Evolutionary conservation across 176 grass and related monocot genomes (phyloP), one percentile per base, ranked within the genome.

Genomic region (Guadua angustifolia): DNA sequence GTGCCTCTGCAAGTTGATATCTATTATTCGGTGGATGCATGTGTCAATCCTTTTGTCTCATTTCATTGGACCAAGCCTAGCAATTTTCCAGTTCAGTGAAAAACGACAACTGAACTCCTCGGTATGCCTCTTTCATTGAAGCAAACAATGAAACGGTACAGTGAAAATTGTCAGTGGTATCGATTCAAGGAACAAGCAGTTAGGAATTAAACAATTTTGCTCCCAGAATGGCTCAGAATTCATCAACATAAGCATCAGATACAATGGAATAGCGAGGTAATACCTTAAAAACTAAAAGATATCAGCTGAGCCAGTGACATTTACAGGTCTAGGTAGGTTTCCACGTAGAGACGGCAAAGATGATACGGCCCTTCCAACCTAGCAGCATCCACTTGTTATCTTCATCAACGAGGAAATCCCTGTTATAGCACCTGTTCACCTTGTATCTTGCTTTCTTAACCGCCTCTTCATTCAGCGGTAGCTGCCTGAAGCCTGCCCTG

Each of bases 341-440:
- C 88, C 88, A 89, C 56, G 83, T 60, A 9, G 88, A 82, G 5
- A 82, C 24, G 17, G 88, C 88, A 77, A 64, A 76, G 10, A 89
- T 82, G 36, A 89, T 6, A 26, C 83, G 79, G 11, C 88, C 88
- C 83, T 89, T 89, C 88, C 88, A 89, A 56, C 83, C 78, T 11
- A 77, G 88, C 67, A 89, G 78, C 83, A 89, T 77, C 88, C 83
- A 89, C 25, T 86, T 86, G 19, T 82, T 86, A 72, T 77, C 83
- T 89, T 89, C 65, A 26, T 89, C 88, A 52, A 82, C 83, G 3
- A 89, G 84, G 56, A 89, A 89, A 82, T 89, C 88, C 83, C 55
- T 82, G 15, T 85, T 78, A 11, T 89, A 85, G 18, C 44, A 71
- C 78, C 70, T 89, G 55, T 6, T 85, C 66, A 77, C 88, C 78